A percentile compares a stretch with the other conserved stretches of the same genome.
Evolutionary conservation across 2,329 filamentous ascomycete genomes (phyloP).

Genomic region (Lojkania enalia): DNA sequence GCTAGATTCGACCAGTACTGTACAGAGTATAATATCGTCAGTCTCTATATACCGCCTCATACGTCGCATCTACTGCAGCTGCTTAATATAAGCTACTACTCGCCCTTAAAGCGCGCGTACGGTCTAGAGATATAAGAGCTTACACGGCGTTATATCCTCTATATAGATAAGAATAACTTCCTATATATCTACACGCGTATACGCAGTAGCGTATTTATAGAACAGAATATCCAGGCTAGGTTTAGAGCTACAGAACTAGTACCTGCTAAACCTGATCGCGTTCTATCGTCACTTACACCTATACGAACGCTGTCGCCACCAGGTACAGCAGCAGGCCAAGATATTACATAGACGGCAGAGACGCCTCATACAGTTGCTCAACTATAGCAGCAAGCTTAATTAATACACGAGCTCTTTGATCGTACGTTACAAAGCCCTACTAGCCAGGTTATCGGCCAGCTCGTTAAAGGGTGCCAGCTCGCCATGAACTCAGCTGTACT

Average conservation of each 20-base stretch:
- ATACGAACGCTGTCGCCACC: slow-evolving; percentile 11
- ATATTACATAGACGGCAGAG: slow-evolving; percentile 5
- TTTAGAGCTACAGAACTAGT: slow-evolving; percentile 13
- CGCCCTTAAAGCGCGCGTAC: slow-evolving; percentile 17
- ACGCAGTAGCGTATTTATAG: slow-evolving; percentile 5
- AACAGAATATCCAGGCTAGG: slow-evolving; percentile 11
- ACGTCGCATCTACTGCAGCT: too few species aligned
- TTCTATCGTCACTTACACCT: slow-evolving; percentile 13
- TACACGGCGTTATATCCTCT: too few species aligned
- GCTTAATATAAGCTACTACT: slow-evolving; percentile 12
- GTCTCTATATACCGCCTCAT: too few species aligned
- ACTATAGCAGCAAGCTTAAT: too few species aligned
- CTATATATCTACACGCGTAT: slow-evolving; percentile 3
- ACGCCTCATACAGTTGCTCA: slow-evolving; percentile 7
- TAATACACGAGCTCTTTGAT: slow-evolving; percentile 13
- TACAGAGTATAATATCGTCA: too few species aligned
- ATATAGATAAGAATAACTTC: too few species aligned
- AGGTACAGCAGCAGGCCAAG: neutral
- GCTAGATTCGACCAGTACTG: too few species aligned
- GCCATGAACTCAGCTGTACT: slow-evolving; percentile 13
- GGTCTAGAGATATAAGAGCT: too few species aligned
- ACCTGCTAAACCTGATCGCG: slow-evolving; percentile 7
- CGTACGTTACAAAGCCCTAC: slow-evolving; percentile 20
- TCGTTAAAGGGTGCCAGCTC: too few species aligned
- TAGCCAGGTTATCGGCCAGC: slow-evolving; percentile 14